Evolutionary conservation across 805 yeast genomes (phyloP), one percentile per base, ranked within the genome.

Genomic region (Sugiyamaella qingdaonensis): DNA sequence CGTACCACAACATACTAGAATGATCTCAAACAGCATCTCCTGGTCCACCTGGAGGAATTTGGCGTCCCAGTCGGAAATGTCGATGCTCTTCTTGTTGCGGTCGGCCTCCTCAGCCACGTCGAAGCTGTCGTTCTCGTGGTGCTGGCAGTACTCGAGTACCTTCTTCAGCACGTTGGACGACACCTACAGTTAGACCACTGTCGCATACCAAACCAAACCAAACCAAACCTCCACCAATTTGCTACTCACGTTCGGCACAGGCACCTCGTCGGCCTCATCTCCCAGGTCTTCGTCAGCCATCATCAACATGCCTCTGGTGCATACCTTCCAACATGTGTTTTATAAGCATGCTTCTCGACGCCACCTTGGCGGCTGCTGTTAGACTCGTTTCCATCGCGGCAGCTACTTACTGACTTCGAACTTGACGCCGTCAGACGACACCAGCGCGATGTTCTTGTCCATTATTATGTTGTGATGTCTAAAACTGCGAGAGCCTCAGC

Each of bases 141-240:
- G 94, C 65, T 88, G 95, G 64, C 97, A 90, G 95, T 97, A 92
- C 67, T 92, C 96, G 51, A 92, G 76, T n/a, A 92, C 92, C 67
- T 90, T 89, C 68, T 86, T 82, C 71, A 92, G 77, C 18, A 92
- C 66, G 14, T 86, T 83, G 9, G 95, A 86, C 60, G 70, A 58
- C 8, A 66, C 66, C 66, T 64, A 50, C 9, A n/a, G 44, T 47
- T 35, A 34, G 43, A 21, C 3, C 9, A 18, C 14, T 4, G 24
- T 10, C 43, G 18, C 16, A n/a, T 3, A 4, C 37, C 8, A 33
- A 14, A 19, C 5, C 39, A 44, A 5, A n/a, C 14, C 3, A 4
- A 46, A 27, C 5, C 31, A 13, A 34, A 5, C 2, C 18, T 11
- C 31, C 8, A 8, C 18, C 39, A 34, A 34, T 8, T n/a, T 78